Evolutionary conservation across 2,329 filamentous ascomycete species (phyloP).

Genomic region (Pyrenophora graminea): DNA sequence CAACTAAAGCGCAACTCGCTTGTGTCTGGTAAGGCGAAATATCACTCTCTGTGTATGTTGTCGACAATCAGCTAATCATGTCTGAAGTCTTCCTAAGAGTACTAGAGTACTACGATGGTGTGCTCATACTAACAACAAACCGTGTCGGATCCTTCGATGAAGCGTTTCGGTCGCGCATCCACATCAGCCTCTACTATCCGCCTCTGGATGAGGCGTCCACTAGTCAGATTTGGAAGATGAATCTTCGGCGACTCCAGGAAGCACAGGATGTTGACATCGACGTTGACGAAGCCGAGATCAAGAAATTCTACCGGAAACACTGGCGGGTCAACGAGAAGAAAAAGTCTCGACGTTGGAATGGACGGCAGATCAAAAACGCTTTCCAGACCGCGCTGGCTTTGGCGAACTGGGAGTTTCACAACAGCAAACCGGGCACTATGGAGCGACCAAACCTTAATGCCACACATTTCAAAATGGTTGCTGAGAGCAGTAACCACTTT

Average conservation of each 20-base stretch:
- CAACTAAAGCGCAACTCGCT: slow-evolving; percentile 24
- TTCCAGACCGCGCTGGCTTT: slow-evolving; percentile 40
- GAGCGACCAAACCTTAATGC: neutral
- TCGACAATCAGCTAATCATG: no score
- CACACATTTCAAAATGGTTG: neutral
- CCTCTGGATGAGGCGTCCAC: neutral
- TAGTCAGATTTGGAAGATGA: neutral
- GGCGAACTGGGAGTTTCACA: neutral
- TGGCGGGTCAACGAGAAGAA: neutral
- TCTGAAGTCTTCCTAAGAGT: slow-evolving; percentile 33
- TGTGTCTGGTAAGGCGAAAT: slow-evolving; percentile 6
- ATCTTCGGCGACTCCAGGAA: neutral
- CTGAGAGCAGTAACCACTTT: neutral
- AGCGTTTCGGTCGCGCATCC: slow-evolving; percentile 43
- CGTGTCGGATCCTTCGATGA: slow-evolving; percentile 46
- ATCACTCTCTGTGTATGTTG: no score
- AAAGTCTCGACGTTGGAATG: slow-evolving; percentile 39
- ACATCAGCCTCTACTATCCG: slow-evolving; percentile 46
- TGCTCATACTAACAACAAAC: slow-evolving; percentile 52
- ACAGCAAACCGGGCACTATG: neutral
- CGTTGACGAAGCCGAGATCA: neutral
- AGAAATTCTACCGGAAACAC: neutral
- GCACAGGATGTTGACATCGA: neutral
- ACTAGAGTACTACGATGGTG: slow-evolving; percentile 50
- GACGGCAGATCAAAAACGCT: slow-evolving; percentile 49